Base-by-base conservation (phyloP, 2,329 filamentous ascomycete genomes). In the Pseudogymnoascus verrucosus region DNA sequence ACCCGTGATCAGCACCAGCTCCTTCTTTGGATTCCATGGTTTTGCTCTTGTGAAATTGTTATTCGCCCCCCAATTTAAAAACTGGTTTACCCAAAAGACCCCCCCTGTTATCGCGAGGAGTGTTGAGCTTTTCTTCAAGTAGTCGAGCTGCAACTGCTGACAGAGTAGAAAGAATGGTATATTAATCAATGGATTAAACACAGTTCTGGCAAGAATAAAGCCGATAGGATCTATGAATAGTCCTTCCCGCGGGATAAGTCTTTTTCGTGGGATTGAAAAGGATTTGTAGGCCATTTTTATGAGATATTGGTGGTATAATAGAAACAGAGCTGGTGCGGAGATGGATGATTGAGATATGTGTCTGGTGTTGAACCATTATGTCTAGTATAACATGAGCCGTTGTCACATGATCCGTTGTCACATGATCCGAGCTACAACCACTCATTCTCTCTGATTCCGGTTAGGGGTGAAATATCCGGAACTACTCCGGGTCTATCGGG, bases 1-100 rank as follows among this genome's bases (percentile, higher is more conserved):
- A 31, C 57, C 57, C 12, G 57, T 60, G n/a, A 60, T 36, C 16
- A 60, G 57, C 57, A 34, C 57, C 16, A 60, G 28, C 28, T 60
- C 57, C 36, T 34, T 34, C 11, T 60, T 60, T 12, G 57, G 57
- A 34, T 34, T 37, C 31, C 59, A 61, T 40, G 5, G 31, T 40
- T 61, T 23, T n/a, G 31, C 23, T 34, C 16, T n/a, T 19, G 5
- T 40, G 16, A 61, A 61, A 40, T 61, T 61, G 11, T 61, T 40
- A 21, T 61, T 61, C 12, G 59, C 12, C 14, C 21, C 34, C 28
- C 23, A 61, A 16, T 61, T 61, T n/a, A 61, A 21, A 40, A 36
- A 61, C 12, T 40, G n/a, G 31, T 31, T 61, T 40, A 23, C 4
- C 59, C 59, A 40, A 21, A 61, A 40, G 12, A 61, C 21, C 14